Percentiles rank a stretch among this genome's conserved stretches.
These are phyloP conservation scores for Penicillium manginii DNA, from an alignment of 495 filamentous ascomycete species.

Conservation along the genomic window DNA sequence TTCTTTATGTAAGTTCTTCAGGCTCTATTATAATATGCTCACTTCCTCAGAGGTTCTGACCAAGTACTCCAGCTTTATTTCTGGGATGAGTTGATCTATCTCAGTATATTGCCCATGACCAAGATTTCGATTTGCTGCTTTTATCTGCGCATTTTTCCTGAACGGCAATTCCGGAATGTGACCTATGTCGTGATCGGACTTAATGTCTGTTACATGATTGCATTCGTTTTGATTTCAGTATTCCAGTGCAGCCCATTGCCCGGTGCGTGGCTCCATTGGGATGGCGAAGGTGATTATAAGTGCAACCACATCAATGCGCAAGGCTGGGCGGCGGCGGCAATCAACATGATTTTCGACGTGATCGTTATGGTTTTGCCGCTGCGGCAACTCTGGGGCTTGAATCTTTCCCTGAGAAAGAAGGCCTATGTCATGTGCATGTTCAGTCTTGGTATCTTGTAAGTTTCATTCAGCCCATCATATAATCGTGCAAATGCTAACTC, in stretches of 20 bases:
- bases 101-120: slow-evolving; percentile 36
- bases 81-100: slow-evolving; percentile 39
- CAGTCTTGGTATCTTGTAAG: slow-evolving; percentile 41
- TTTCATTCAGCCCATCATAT: background rate
- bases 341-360: slow-evolving; percentile 54
- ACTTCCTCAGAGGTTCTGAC: background rate
- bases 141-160: slow-evolving; percentile 49
- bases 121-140: slow-evolving; percentile 46
- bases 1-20: slow-evolving; percentile 35
- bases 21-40: background rate
- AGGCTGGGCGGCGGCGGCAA: slow-evolving; percentile 40
- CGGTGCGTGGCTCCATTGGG: slow-evolving; percentile 47
- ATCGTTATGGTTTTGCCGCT: slow-evolving; percentile 50
- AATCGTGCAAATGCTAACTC: slow-evolving; percentile 8
- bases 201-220: slow-evolving; percentile 40
- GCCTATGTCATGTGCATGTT: slow-evolving; percentile 40
- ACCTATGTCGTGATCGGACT: slow-evolving; percentile 39
- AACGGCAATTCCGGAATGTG: slow-evolving; percentile 28
- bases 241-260: slow-evolving; percentile 48
- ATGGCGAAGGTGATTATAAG: slow-evolving; percentile 36
- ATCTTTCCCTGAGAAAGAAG: slow-evolving; percentile 37
- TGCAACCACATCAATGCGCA: slow-evolving; percentile 48
- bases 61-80: slow-evolving; percentile 29
- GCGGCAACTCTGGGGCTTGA: slow-evolving; percentile 34
- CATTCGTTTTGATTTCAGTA: slow-evolving; percentile 43